phyloP scores from a whole-genome alignment of 306 rosid genomes.

The Ormosia emarginata region DNA sequence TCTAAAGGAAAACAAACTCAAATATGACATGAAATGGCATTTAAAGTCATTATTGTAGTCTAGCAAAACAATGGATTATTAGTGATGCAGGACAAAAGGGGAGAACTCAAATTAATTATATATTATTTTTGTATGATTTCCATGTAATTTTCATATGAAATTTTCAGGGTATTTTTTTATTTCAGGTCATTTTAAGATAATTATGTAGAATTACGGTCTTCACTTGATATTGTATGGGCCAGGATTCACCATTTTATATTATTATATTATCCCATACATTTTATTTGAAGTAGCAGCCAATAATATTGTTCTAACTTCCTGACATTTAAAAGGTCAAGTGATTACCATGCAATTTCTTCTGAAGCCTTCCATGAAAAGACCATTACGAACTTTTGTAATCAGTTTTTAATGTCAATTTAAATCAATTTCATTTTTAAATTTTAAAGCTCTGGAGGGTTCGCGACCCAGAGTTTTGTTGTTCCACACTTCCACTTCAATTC shows the following conservation, averaged over 20 bases:
- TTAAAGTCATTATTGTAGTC: not conserved
- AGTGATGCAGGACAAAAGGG: not conserved
- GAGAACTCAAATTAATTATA: not conserved
- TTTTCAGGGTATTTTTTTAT: not conserved
- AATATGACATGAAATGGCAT: not conserved
- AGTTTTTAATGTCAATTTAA: not conserved
- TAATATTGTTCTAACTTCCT: not conserved
- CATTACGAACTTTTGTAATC: not conserved
- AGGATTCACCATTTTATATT: not conserved
- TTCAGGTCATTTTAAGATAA: not conserved
- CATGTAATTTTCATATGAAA: not conserved
- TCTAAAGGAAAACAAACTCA: not conserved
- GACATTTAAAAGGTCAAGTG: not conserved
- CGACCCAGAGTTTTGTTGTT: not conserved
- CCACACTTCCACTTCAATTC: not conserved
- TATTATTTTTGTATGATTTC: not conserved
- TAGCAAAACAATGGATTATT: not conserved
- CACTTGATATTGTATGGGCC: not conserved
- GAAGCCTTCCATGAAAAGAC: not conserved
- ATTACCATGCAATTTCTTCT: not conserved
- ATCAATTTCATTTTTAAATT: not conserved
- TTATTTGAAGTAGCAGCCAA: not conserved
- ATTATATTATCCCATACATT: no score
- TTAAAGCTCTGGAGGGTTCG: not conserved
- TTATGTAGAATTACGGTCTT: not conserved